phyloP scores from a whole-genome alignment of 2,329 filamentous ascomycete species.

The Arachnopeziza araneosa region DNA sequence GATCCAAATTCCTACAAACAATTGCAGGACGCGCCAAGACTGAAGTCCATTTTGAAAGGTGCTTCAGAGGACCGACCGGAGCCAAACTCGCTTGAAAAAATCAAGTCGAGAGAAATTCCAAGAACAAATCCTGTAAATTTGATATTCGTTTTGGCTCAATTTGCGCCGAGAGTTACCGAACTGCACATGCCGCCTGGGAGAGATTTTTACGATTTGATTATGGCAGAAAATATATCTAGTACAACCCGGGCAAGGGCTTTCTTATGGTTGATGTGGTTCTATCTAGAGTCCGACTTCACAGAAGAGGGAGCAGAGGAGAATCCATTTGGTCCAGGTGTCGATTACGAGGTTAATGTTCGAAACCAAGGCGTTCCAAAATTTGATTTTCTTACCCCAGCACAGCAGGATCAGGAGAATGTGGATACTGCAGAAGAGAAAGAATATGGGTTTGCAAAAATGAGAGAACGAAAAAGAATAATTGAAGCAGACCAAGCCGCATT shows the following conservation, averaged over 20 bases:
- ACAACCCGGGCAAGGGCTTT: constrained; percentile 80
- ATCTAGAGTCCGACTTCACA: constrained; percentile 91
- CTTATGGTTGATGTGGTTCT: constrained; percentile 98
- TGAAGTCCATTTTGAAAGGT: constrained; percentile 96
- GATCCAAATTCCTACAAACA: constrained; percentile 97
- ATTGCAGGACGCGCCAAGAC: constrained; percentile 86
- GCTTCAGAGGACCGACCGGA: constrained; percentile 88
- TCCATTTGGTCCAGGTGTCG: constrained; percentile 73
- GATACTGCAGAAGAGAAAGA: constrained; percentile 64
- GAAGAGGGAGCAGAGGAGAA: constrained; percentile 83
- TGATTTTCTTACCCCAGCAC: constrained; percentile 57
- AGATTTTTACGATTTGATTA: constrained; percentile 96
- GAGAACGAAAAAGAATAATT: constrained; percentile 68
- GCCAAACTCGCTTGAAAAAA: constrained; percentile 75
- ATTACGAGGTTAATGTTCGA: constrained; percentile 58
- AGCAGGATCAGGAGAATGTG: constrained; percentile 65
- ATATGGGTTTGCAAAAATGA: constrained; percentile 68
- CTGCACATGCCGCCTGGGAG: constrained; percentile 78
- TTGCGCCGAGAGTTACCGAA: constrained; percentile 86
- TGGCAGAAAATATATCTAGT: constrained; percentile 80
- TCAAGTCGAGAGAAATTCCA: constrained; percentile 64
- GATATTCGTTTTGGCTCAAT: constrained; percentile 89
- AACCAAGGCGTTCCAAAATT: constrained; percentile 67
- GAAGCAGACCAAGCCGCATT: constrained; percentile 60
- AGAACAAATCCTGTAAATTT: constrained; percentile 96